These are phyloP conservation scores for Fagus crenata DNA, from an alignment of 306 rosid species.

Conservation along the genomic window DNA sequence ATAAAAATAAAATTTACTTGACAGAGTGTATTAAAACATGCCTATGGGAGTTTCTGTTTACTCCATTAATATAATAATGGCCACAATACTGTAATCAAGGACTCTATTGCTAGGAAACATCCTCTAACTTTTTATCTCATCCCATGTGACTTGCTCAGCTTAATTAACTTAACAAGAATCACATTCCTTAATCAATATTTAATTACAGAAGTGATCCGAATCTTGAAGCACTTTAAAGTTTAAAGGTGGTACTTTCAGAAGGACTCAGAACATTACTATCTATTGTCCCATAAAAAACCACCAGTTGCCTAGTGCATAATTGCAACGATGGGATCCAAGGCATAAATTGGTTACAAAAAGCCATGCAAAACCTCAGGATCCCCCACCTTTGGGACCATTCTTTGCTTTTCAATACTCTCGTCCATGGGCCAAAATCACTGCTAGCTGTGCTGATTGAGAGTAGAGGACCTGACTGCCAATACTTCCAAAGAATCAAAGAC, in stretches of 20 bases:
- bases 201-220: background rate
- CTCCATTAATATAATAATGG: background rate
- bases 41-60: background rate
- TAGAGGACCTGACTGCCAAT: too few relatives aligned
- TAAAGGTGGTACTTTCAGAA: background rate
- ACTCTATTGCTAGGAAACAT: slow-evolving; percentile 15
- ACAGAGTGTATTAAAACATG: too few relatives aligned
- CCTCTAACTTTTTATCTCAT: slow-evolving; percentile 13
- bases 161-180: background rate
- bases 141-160: slow-evolving; percentile 22
- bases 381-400: slow-evolving; percentile 18
- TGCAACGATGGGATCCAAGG: background rate
- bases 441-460: too few relatives aligned
- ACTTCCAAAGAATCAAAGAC: too few relatives aligned
- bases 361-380: background rate
- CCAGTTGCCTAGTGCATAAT: background rate
- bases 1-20: too few relatives aligned
- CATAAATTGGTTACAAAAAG: slow-evolving; percentile 11
- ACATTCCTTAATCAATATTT: background rate
- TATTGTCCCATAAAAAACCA: background rate
- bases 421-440: background rate
- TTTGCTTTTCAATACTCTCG: background rate
- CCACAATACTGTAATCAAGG: background rate
- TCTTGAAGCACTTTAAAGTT: background rate
- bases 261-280: slow-evolving; percentile 7